These are phyloP conservation scores for Fraxinus excelsior DNA, from an alignment of 257 asterid genomes.

Conservation along the genomic window DNA sequence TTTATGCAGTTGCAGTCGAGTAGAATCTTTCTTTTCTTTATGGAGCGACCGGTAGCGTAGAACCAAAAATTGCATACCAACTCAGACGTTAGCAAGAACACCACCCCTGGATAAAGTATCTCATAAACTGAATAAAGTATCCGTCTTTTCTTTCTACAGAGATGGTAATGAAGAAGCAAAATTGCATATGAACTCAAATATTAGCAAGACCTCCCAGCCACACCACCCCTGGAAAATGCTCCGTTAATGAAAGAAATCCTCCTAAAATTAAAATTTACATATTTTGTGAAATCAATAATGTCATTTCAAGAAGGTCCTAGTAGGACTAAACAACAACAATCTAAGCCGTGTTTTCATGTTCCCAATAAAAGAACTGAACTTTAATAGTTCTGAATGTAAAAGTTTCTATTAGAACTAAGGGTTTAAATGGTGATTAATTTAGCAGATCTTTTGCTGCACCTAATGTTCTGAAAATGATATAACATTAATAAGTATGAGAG, in stretches of 20 bases:
- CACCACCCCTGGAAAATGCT: not conserved
- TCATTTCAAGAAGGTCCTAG: not conserved
- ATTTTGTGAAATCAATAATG: not conserved
- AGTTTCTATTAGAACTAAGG: not conserved
- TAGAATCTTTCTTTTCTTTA: not conserved
- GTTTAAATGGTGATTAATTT: not conserved
- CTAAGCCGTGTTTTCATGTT: not conserved
- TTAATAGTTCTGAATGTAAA: not conserved
- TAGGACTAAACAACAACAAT: not conserved
- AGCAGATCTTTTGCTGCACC: not conserved
- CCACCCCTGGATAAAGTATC: too few species aligned
- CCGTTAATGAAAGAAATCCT: not conserved
- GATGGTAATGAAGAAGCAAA: conserved; percentile 2
- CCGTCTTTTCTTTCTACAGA: not conserved
- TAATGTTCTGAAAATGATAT: not conserved
- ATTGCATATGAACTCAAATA: not conserved
- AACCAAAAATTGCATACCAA: not conserved
- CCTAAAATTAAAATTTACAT: not conserved
- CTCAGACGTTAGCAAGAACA: not conserved
- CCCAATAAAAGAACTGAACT: not conserved
- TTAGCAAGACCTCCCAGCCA: not conserved
- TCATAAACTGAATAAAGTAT: not conserved
- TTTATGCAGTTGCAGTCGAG: conserved; percentile 5
- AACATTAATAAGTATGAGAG: not conserved
- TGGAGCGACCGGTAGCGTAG: not conserved